These are phyloP conservation scores for Monilinia vaccinii-corymbosi DNA, from an alignment of 2,329 filamentous ascomycete genomes.

Conservation along the genomic window DNA sequence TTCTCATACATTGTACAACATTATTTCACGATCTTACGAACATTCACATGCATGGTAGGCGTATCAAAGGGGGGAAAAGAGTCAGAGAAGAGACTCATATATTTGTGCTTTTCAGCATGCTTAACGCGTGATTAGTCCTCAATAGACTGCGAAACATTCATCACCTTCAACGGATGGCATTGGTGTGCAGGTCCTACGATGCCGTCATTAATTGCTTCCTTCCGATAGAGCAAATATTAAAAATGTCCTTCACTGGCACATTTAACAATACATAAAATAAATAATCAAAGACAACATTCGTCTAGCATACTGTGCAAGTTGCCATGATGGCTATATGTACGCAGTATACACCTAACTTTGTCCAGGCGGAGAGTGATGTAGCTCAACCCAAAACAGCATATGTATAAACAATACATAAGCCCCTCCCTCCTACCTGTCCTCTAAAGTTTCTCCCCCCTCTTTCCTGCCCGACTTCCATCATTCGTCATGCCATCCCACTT, in stretches of 20 bases:
- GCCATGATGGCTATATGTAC: neutral
- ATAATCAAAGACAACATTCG: conserved; percentile 1
- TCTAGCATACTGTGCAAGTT: neutral
- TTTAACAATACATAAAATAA: conserved; percentile 5
- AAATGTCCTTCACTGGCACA: conserved; percentile 1
- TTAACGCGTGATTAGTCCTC: conserved; percentile 16
- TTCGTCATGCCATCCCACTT: conserved; percentile 22
- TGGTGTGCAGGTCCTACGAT: conserved; percentile 34
- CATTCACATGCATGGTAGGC: conserved; percentile 28
- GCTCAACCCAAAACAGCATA: neutral
- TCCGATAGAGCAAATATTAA: conserved; percentile 9
- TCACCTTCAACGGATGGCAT: conserved; percentile 30
- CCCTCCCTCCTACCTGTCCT: neutral
- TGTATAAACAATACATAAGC: neutral
- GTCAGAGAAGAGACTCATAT: conserved; percentile 19
- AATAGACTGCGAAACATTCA: conserved; percentile 26
- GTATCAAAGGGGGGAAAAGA: conserved; percentile 21
- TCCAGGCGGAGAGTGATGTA: neutral
- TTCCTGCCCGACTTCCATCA: conserved; percentile 27
- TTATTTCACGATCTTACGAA: conserved; percentile 28
- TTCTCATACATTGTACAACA: conserved; percentile 4
- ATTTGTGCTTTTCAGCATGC: conserved; percentile 27
- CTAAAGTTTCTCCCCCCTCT: conserved; percentile 20
- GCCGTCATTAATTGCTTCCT: conserved; percentile 33
- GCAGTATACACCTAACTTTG: neutral